Conservation (phyloP, 208 protist species). For the Trypanosomatidae sp. region DNA sequence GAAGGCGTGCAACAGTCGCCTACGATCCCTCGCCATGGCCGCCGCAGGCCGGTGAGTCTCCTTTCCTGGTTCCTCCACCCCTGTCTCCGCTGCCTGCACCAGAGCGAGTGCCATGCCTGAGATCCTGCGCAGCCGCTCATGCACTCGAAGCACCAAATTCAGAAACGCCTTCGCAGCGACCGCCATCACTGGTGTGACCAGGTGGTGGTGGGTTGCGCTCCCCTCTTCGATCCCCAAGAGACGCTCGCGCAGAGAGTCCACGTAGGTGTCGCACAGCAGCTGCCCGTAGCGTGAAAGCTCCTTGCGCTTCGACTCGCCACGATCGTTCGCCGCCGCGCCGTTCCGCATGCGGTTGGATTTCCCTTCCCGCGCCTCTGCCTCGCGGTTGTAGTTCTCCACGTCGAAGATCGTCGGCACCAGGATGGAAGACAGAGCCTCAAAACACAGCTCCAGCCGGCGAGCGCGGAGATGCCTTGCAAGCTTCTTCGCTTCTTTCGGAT, state of each 20-base stretch:
- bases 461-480: slow-evolving; percentile 14
- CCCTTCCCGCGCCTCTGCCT: slow-evolving; percentile 8
- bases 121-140: slow-evolving; percentile 61
- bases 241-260: slow-evolving; percentile 57
- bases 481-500: slow-evolving; percentile 13
- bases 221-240: slow-evolving; percentile 17
- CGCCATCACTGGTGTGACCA: slow-evolving; percentile 45
- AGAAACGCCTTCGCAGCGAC: slow-evolving; percentile 50
- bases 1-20: slow-evolving; percentile 37
- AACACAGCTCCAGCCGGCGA: slow-evolving; percentile 44
- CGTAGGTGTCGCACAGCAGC: slow-evolving; percentile 76
- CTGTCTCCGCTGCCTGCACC: slow-evolving; percentile 12
- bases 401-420: slow-evolving; percentile 37
- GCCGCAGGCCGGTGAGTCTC: not conserved
- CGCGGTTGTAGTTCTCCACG: slow-evolving; percentile 8
- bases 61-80: not conserved
- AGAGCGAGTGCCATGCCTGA: slow-evolving; percentile 39
- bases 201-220: slow-evolving; percentile 1
- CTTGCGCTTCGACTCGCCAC: slow-evolving; percentile 22
- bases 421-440: slow-evolving; percentile 59
- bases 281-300: slow-evolving; percentile 59
- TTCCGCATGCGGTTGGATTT: slow-evolving; percentile 1
- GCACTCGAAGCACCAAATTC: slow-evolving; percentile 52
- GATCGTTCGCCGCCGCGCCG: slow-evolving; percentile 12
- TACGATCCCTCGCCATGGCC: slow-evolving; percentile 13